Evolutionary conservation across 441 rosid species (phyloP).

Genomic region (Populus hybrid): DNA sequence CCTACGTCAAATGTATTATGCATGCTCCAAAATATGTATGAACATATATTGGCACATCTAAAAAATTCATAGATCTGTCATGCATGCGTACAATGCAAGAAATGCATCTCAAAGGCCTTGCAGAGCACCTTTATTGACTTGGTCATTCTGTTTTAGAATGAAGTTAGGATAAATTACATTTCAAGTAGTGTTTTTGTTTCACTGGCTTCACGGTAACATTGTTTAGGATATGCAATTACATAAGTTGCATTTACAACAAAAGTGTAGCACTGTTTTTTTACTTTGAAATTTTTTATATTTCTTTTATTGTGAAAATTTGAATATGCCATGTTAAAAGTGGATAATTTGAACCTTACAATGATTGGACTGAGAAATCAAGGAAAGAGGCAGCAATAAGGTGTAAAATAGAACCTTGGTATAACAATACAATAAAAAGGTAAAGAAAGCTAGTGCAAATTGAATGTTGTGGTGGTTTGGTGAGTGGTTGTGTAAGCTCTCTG

Average conservation of each 20-base stretch:
- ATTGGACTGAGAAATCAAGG: not conserved
- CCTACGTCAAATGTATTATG: not conserved
- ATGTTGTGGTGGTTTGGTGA: not conserved
- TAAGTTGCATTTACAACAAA: not conserved
- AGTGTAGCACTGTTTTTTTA: not conserved
- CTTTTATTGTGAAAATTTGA: not conserved
- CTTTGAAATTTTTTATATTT: not conserved
- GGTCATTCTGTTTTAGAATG: not conserved
- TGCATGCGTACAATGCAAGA: not conserved
- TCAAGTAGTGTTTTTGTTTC: not conserved
- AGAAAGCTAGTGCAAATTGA: not conserved
- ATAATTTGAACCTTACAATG: not conserved
- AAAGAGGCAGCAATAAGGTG: not conserved
- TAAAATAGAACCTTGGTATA: not conserved
- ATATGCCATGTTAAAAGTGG: not conserved
- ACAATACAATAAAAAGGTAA: not conserved
- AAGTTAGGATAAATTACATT: not conserved
- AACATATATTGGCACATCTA: not conserved
- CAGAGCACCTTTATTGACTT: not conserved
- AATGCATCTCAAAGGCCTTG: not conserved
- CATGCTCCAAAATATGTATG: not conserved
- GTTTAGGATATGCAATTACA: not conserved
- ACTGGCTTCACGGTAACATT: not conserved
- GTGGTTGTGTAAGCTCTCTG: not conserved
- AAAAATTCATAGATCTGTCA: not conserved